A percentile compares a stretch with the other conserved stretches of the same genome.
Evolutionary conservation across 2,329 filamentous ascomycete genomes (phyloP).

Genomic region (Trichoderma afroharzianum): DNA sequence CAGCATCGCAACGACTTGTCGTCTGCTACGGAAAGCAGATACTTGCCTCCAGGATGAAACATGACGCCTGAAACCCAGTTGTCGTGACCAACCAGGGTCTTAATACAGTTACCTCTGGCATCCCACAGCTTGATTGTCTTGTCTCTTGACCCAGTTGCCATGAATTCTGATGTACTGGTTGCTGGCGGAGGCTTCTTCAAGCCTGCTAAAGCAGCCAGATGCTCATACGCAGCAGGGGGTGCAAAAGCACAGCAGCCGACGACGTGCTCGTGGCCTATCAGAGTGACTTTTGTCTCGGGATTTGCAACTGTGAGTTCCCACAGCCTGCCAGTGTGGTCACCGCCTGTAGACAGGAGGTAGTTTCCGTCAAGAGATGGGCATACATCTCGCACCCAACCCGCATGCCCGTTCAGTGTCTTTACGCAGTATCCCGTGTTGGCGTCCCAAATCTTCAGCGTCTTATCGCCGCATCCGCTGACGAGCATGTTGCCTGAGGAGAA

Average conservation of each 20-base stretch:
- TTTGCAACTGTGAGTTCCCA: constrained; percentile 72
- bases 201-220: constrained; percentile 73
- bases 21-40: constrained; percentile 78
- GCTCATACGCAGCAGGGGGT: constrained; percentile 69
- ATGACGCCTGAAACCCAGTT: constrained; percentile 87
- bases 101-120: constrained; percentile 75
- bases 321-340: constrained; percentile 75
- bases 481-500: constrained; percentile 77
- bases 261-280: constrained; percentile 84
- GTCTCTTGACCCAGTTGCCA: constrained; percentile 84
- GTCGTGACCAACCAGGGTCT: constrained; percentile 81
- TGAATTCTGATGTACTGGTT: constrained; percentile 75
- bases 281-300: constrained; percentile 70
- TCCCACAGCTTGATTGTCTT: constrained; percentile 92
- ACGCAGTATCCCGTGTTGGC: constrained; percentile 89
- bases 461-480: constrained; percentile 81
- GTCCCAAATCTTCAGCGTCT: constrained; percentile 85
- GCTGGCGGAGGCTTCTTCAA: constrained; percentile 76
- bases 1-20: constrained; percentile 92
- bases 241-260: constrained; percentile 86
- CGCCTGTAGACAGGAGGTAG: constrained; percentile 76
- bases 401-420: constrained; percentile 82
- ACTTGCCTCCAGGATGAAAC: constrained; percentile 91
- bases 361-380: constrained; percentile 77
- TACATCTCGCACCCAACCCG: constrained; percentile 89